Evolutionary conservation across 192 early-diverging fungal genomes (phyloP), one percentile per base, ranked within the genome.

Genomic region (Coemansia sp.): DNA sequence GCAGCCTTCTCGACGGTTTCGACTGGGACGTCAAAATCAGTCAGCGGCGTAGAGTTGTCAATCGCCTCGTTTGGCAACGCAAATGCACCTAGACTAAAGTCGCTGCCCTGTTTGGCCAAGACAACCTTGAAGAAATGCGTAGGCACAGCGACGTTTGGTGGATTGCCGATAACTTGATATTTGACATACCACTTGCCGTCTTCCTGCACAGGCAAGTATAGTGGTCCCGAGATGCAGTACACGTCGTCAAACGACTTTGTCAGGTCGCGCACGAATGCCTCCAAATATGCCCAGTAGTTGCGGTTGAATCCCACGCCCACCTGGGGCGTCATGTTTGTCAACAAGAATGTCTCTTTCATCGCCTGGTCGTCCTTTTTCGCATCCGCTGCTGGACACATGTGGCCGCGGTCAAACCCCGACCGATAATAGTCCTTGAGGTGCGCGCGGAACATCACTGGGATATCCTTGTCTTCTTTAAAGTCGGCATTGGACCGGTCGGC

Each of bases 81-180:
- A 75, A 98, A 98, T 0, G 85, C 87, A 15, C 81, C 90, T 0
- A 87, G 48, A 11, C 82, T 71, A 0, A 47, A 20, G 22, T 84
- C 78, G 42, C 71, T 68, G 48, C 82, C 83, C 60, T 71, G 77
- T 52, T 80, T 72, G 4, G 85, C 90, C 71, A 93, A 67, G 28
- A 95, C 87, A 19, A 92, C 88, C 75, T 98, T 98, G 79, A 86
- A 98, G 70, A 94, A 96, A 58, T 96, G 94, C 2, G 94, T 96
- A 4, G 95, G 95, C 3, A 98, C 95, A 7, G 89, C 88, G 47
- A 91, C 85, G 56, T 92, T 92, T n/a, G 93, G 92, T 20, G 92
- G 88, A 51, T 84, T 78, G 0, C 95, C 94, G 55, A 98, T 90
- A 22, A 96, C 87, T 79, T 98, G 86, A 65, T 94, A 93, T 42